These are phyloP conservation scores for Magnolia sinica DNA, from an alignment of 164 flowering plant species.

Conservation along the genomic window DNA sequence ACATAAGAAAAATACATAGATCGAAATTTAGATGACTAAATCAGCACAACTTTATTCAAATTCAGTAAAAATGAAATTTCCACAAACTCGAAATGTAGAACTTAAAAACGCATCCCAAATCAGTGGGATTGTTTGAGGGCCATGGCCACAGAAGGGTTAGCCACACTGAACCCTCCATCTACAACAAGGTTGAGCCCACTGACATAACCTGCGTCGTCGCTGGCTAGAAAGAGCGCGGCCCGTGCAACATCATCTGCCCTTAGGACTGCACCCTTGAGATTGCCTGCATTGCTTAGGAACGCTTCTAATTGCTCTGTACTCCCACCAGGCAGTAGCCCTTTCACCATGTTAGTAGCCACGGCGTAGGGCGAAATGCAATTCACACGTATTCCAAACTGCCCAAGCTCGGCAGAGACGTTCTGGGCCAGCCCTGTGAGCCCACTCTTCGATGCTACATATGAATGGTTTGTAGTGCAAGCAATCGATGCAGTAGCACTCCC, in stretches of 20 bases:
- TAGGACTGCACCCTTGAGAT: slow-evolving; percentile 12
- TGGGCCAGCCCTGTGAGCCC: slow-evolving; percentile 32
- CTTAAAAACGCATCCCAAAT: not conserved
- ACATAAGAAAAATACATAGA: too few species aligned
- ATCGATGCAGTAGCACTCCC: slow-evolving; percentile 22
- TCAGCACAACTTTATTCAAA: too few species aligned
- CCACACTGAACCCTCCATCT: slow-evolving; percentile 23
- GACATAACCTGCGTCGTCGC: slow-evolving; percentile 23
- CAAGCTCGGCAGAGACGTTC: slow-evolving; percentile 39
- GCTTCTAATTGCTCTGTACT: slow-evolving; percentile 1
- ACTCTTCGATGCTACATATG: slow-evolving; percentile 32
- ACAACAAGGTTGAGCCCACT: slow-evolving; percentile 25
- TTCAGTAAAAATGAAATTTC: too few species aligned
- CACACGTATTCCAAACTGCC: slow-evolving; percentile 44
- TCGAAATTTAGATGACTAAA: too few species aligned
- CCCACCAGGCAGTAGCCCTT: not conserved
- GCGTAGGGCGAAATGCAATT: slow-evolving; percentile 44
- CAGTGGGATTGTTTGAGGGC: not conserved
- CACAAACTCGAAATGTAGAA: not conserved
- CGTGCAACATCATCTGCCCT: slow-evolving; percentile 11
- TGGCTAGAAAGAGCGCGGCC: slow-evolving; percentile 21
- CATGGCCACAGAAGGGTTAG: slow-evolving; percentile 12
- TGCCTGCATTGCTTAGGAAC: slow-evolving; percentile 2
- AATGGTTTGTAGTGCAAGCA: slow-evolving; percentile 15
- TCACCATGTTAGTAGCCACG: slow-evolving; percentile 16